These are phyloP conservation scores for Penicillium sp. DNA, from an alignment of 2,329 filamentous ascomycete species.

Conservation along the genomic window DNA sequence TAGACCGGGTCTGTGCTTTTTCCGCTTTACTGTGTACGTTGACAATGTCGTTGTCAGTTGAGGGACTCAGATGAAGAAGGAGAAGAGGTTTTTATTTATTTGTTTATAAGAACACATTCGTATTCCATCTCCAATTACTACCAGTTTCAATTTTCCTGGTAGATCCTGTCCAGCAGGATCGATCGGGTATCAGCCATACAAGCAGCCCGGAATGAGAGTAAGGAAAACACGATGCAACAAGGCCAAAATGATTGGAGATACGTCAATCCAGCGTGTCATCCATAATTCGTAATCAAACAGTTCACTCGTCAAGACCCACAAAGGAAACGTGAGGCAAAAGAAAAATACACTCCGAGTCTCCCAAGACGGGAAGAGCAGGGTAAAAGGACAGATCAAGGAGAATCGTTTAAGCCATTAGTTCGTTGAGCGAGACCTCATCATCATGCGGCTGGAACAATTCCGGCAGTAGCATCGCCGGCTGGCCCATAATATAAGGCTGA, in stretches of 20 bases:
- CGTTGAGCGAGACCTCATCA: conserved; percentile 36
- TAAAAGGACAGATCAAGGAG: conserved; percentile 7
- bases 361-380: conserved; percentile 4
- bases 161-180: conserved; percentile 12
- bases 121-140: not conserved
- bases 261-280: conserved; percentile 19
- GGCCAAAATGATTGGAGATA: conserved; percentile 10
- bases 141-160: not conserved
- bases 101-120: not conserved
- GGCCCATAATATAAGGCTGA: conserved; percentile 34
- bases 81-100: not conserved
- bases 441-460: conserved; percentile 29
- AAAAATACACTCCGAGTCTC: conserved; percentile 7
- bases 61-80: not conserved
- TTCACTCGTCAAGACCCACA: conserved; percentile 21
- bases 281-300: conserved; percentile 20
- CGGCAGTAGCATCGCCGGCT: conserved; percentile 31
- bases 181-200: not conserved
- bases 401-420: conserved; percentile 29
- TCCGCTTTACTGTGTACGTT: not conserved
- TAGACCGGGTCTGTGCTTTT: not conserved
- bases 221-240: conserved; percentile 4
- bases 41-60: not conserved
- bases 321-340: conserved; percentile 17
- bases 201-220: not conserved